Conservation (phyloP, 202 grass and related monocot genomes). For the Elaeis oleifera region DNA sequence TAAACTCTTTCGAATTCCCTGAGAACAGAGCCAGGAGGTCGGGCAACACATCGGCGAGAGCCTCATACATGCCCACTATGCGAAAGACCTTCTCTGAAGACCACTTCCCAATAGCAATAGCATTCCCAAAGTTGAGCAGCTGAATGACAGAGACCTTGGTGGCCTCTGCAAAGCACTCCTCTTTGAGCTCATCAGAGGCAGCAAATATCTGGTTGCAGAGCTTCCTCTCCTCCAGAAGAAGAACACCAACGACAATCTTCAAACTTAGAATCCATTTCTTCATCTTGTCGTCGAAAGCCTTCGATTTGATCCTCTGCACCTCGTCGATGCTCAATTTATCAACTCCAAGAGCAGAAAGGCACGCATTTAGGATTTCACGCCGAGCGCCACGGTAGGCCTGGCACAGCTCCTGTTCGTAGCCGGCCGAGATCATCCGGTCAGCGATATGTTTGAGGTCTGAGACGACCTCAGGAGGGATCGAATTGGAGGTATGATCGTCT, state of each 20-base stretch:
- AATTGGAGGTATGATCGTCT: conserved; percentile 13
- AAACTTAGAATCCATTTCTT: conserved; percentile 44
- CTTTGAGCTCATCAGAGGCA: conserved; percentile 28
- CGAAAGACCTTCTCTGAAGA: conserved; percentile 54
- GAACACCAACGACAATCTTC: conserved; percentile 21
- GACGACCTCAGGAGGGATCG: conserved; percentile 22
- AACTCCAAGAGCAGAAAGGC: conserved; percentile 29
- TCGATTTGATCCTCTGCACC: conserved; percentile 42
- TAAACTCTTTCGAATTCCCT: conserved; percentile 30
- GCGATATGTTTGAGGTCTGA: conserved; percentile 26
- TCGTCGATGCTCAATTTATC: conserved; percentile 43
- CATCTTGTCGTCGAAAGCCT: conserved; percentile 37
- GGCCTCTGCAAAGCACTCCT: conserved; percentile 56
- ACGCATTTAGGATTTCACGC: conserved; percentile 34
- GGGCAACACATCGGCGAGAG: conserved; percentile 34
- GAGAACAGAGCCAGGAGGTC: conserved; percentile 35
- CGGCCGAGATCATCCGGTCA: conserved; percentile 40
- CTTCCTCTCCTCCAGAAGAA: conserved; percentile 33
- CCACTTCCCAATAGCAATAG: conserved; percentile 32
- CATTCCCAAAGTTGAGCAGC: conserved; percentile 51
- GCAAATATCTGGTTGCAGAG: conserved; percentile 53
- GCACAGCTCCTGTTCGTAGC: conserved; percentile 44
- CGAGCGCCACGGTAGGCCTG: conserved; percentile 38
- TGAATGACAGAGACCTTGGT: conserved; percentile 36
- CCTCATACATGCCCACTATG: conserved; percentile 55